These are phyloP conservation scores for Heterobasidion occidentale DNA, from an alignment of 1,284 basidiomycete species.

Conservation along the genomic window DNA sequence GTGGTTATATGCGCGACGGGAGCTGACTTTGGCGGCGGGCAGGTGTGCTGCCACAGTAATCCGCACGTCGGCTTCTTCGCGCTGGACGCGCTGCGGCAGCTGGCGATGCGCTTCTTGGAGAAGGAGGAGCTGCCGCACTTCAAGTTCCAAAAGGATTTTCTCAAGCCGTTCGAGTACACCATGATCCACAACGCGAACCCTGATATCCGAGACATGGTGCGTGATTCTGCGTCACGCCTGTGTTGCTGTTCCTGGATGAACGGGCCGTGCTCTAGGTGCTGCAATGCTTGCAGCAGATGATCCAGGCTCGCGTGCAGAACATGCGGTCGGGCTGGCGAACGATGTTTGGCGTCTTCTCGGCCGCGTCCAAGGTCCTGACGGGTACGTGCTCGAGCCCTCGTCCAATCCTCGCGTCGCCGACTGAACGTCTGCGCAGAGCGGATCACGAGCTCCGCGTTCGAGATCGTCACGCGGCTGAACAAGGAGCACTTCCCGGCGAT, in stretches of 20 bases:
- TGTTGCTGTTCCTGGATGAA: not conserved
- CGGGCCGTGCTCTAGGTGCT: slow-evolving; percentile 51
- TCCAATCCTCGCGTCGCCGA: not conserved
- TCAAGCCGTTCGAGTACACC: slow-evolving; percentile 97
- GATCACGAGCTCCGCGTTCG: slow-evolving; percentile 91
- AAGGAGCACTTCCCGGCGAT: slow-evolving; percentile 88
- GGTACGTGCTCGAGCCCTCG: slow-evolving; percentile 36
- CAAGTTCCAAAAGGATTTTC: slow-evolving; percentile 99
- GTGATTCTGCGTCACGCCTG: slow-evolving; percentile 8
- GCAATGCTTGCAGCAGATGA: slow-evolving; percentile 99
- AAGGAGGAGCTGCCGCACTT: slow-evolving; percentile 98
- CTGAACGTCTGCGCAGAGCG: slow-evolving; percentile 49
- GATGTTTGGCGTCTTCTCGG: slow-evolving; percentile 97
- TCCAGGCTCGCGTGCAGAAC: slow-evolving; percentile 91
- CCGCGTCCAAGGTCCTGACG: slow-evolving; percentile 90
- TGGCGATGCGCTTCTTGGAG: slow-evolving; percentile 98
- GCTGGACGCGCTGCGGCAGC: slow-evolving; percentile 93
- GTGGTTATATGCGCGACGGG: too few relatives aligned
- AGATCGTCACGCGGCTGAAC: slow-evolving; percentile 91
- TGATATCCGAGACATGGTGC: slow-evolving; percentile 94
- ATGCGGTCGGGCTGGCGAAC: slow-evolving; percentile 98
- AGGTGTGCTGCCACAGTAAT: slow-evolving; percentile 98
- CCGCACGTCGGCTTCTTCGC: slow-evolving; percentile 97
- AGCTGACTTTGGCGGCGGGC: too few relatives aligned
- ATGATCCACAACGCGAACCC: slow-evolving; percentile 96